These are phyloP conservation scores for Endocarpon pusillum DNA, from an alignment of 495 filamentous ascomycete genomes.

Conservation along the genomic window DNA sequence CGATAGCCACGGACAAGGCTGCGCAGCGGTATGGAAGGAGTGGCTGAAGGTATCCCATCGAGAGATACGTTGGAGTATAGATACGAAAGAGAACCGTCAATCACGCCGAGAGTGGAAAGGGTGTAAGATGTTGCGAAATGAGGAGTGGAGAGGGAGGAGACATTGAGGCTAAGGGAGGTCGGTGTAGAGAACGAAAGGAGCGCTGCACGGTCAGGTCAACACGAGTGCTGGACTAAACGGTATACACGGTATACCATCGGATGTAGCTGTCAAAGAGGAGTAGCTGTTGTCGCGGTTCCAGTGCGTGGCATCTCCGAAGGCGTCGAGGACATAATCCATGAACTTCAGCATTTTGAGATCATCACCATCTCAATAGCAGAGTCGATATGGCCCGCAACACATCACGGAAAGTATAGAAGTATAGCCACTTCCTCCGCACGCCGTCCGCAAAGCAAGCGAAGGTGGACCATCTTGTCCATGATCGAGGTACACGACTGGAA, in stretches of 20 bases:
- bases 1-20: constrained; percentile 53
- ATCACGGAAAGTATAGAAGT: too few relatives aligned
- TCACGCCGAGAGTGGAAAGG: constrained; percentile 63
- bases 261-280: constrained; percentile 69
- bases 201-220: constrained; percentile 25
- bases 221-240: neutral
- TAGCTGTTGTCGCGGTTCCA: constrained; percentile 95
- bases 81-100: constrained; percentile 85
- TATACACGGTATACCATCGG: constrained; percentile 40
- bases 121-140: constrained; percentile 87
- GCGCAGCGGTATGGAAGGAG: constrained; percentile 41
- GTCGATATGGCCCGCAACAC: too few relatives aligned
- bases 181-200: constrained; percentile 76
- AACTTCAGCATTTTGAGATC: constrained; percentile 73
- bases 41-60: constrained; percentile 33
- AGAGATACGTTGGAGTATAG: constrained; percentile 72
- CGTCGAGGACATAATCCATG: constrained; percentile 93
- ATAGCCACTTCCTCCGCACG: too few relatives aligned
- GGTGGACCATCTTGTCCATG: too few relatives aligned
- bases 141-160: constrained; percentile 75
- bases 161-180: constrained; percentile 54
- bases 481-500: too few relatives aligned
- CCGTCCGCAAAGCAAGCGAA: too few relatives aligned
- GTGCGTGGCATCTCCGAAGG: constrained; percentile 69
- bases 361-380: too few relatives aligned